phyloP scores from a whole-genome alignment of 2,329 filamentous ascomycete species.

The Hypoxylon rubiginosum region DNA sequence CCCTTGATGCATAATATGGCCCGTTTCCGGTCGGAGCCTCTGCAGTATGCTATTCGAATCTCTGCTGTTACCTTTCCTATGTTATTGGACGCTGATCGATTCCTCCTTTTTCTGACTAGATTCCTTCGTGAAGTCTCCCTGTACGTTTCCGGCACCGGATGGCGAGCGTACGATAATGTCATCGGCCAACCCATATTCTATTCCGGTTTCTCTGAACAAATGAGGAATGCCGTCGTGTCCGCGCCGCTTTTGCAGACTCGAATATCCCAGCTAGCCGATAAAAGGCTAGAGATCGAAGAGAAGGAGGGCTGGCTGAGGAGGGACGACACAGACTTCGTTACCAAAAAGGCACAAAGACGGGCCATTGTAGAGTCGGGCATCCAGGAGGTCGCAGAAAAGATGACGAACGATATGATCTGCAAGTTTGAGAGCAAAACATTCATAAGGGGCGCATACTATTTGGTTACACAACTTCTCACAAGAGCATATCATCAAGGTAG shows the following conservation, averaged over 20 bases:
- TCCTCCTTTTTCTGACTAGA: conserved; percentile 59
- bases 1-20: conserved; percentile 85
- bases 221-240: conserved; percentile 82
- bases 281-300: conserved; percentile 81
- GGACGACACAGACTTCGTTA: conserved; percentile 66
- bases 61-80: not conserved
- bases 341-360: conserved; percentile 67
- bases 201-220: conserved; percentile 88
- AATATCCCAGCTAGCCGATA: conserved; percentile 81
- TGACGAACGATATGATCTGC: conserved; percentile 97
- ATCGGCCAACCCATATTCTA: conserved; percentile 96
- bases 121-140: conserved; percentile 95
- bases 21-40: conserved; percentile 80
- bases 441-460: conserved; percentile 91
- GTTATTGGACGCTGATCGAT: not conserved
- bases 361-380: conserved; percentile 79
- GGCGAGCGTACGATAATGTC: conserved; percentile 92
- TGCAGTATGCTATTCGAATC: conserved; percentile 60
- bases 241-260: conserved; percentile 81
- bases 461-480: conserved; percentile 88
- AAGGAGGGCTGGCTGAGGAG: conserved; percentile 76
- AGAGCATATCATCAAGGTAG: conserved; percentile 89
- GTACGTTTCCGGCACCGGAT: conserved; percentile 92
- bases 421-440: conserved; percentile 97
- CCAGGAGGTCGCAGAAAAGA: conserved; percentile 83